A percentile compares a stretch with the other conserved stretches of the same genome.
Conservation (phyloP, 2,329 filamentous ascomycete species). For the Calonectria ilicicola region DNA sequence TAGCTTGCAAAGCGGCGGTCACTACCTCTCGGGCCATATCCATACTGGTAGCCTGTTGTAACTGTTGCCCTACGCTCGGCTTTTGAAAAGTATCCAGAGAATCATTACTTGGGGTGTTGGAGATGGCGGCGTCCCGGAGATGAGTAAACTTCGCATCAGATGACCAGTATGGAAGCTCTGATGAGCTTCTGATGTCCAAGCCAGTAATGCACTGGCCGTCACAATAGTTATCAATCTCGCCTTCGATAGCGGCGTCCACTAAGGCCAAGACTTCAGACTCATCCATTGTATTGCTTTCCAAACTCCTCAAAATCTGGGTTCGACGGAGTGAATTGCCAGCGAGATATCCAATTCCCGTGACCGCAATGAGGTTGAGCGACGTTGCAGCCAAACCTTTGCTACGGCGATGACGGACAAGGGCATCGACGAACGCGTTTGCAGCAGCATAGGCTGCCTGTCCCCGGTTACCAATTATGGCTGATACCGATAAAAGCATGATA, state of each 20-base stretch:
- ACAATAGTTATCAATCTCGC: slow-evolving; percentile 55
- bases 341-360: slow-evolving; percentile 63
- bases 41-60: not conserved
- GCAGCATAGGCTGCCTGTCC: slow-evolving; percentile 66
- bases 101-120: slow-evolving; percentile 28
- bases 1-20: slow-evolving; percentile 35
- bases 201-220: slow-evolving; percentile 66
- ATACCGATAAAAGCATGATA: slow-evolving; percentile 63
- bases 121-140: slow-evolving; percentile 54
- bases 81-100: slow-evolving; percentile 16
- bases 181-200: slow-evolving; percentile 58
- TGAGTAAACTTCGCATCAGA: slow-evolving; percentile 66
- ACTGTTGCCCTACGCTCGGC: slow-evolving; percentile 20
- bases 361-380: slow-evolving; percentile 64
- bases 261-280: slow-evolving; percentile 67
- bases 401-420: slow-evolving; percentile 9
- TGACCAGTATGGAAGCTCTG: slow-evolving; percentile 64
- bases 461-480: slow-evolving; percentile 62
- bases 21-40: slow-evolving; percentile 43
- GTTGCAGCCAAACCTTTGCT: slow-evolving; percentile 43
- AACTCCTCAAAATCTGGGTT: slow-evolving; percentile 61
- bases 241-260: slow-evolving; percentile 62
- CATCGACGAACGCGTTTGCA: slow-evolving; percentile 50
- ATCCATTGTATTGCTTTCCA: slow-evolving; percentile 61
- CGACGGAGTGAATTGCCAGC: slow-evolving; percentile 52